These are phyloP conservation scores for Elaeagnus macrophylla DNA, from an alignment of 306 rosid species.

Conservation along the genomic window DNA sequence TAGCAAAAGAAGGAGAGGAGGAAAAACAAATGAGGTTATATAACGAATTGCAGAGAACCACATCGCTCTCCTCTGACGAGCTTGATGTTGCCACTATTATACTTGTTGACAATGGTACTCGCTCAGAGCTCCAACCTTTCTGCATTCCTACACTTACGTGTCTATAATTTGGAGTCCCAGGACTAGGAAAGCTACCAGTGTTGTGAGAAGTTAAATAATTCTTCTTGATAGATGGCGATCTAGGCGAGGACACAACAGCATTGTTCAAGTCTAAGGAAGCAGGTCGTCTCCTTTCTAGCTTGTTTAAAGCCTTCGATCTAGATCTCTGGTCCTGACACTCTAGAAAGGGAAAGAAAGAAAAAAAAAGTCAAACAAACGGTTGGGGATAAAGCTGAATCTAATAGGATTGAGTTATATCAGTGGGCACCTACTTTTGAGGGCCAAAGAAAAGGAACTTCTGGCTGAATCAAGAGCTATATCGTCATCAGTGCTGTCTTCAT, in stretches of 20 bases:
- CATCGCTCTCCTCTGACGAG: no score
- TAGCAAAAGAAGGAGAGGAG: no score
- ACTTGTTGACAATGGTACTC: constrained; percentile 75
- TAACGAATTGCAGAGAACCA: no score
- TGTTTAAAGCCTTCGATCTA: constrained; percentile 70
- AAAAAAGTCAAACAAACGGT: neutral
- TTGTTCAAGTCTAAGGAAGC: constrained; percentile 93
- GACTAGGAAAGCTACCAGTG: constrained; percentile 73
- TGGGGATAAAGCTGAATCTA: neutral
- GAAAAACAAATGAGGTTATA: no score
- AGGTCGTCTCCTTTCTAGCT: constrained; percentile 70
- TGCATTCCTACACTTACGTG: constrained; percentile 56
- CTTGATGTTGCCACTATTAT: no score
- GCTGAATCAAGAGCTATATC: constrained; percentile 65
- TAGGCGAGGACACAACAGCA: constrained; percentile 53
- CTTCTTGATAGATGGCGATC: constrained; percentile 62
- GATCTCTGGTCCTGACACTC: constrained; percentile 89
- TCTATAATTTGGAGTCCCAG: constrained; percentile 74
- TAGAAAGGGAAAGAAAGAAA: constrained; percentile 15
- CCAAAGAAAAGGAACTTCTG: constrained; percentile 82
- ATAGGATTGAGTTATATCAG: neutral
- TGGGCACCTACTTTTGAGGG: constrained; percentile 76
- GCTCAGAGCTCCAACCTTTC: constrained; percentile 95
- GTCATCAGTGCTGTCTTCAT: constrained; percentile 43
- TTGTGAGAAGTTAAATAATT: constrained; percentile 33